Conservation (phyloP, 805 yeast genomes). For the Yamadazyma laniorum region DNA sequence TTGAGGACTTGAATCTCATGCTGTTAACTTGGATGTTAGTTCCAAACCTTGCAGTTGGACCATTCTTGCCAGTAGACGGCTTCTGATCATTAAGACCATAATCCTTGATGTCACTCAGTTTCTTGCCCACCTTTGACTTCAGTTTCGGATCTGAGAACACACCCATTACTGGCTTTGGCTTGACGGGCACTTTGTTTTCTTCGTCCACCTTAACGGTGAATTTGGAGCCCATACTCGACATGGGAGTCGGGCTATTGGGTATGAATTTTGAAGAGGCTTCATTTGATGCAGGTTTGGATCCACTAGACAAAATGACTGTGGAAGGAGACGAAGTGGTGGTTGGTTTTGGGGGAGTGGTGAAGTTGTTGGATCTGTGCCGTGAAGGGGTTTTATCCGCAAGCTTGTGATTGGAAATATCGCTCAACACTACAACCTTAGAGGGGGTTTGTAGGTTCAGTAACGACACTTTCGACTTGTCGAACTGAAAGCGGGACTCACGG, state of each 20-base stretch:
- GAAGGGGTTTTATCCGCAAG: conserved; percentile 7
- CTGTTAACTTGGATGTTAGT: conserved; percentile 8
- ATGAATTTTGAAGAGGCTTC: conserved; percentile 1
- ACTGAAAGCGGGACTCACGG: not conserved
- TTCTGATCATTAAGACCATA: not conserved
- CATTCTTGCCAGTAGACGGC: not conserved
- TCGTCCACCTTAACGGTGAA: conserved; percentile 25
- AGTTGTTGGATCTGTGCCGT: conserved; percentile 8
- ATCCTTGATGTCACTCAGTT: not conserved
- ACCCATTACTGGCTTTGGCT: conserved; percentile 10
- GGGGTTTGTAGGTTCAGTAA: conserved; percentile 29
- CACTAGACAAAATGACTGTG: conserved; percentile 40
- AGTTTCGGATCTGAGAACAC: conserved; percentile 8
- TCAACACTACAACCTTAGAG: conserved; percentile 23
- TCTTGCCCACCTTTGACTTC: conserved; percentile 1
- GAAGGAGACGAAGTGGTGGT: conserved; percentile 39
- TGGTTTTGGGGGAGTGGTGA: conserved; percentile 36
- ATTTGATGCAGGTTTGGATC: conserved; percentile 17
- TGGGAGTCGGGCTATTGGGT: conserved; percentile 42
- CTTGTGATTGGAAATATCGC: conserved; percentile 26
- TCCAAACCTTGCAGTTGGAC: conserved; percentile 6
- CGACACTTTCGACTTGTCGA: conserved; percentile 5
- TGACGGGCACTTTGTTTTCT: not conserved
- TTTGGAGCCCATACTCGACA: conserved; percentile 18
- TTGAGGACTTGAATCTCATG: conserved; percentile 16